Conservation (phyloP, 176 grass and related monocot species). For the Hyparrhenia diplandra region DNA sequence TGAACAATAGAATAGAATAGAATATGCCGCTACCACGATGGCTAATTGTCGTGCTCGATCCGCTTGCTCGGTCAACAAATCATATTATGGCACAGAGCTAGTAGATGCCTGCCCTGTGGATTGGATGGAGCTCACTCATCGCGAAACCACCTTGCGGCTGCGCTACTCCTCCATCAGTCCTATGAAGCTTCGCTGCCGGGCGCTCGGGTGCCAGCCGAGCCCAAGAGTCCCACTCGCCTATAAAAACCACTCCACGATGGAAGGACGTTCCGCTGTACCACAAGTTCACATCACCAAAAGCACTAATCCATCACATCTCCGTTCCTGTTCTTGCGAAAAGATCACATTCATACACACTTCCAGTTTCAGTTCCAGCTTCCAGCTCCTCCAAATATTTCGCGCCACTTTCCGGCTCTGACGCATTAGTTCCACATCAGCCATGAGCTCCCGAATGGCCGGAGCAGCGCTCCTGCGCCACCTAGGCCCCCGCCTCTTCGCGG, state of each 20-base stretch:
- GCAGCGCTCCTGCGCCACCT: conserved; percentile 38
- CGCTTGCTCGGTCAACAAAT: no score
- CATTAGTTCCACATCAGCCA: not conserved
- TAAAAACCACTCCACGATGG: not conserved
- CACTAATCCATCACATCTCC: not conserved
- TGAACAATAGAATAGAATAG: no score
- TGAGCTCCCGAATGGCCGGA: conserved; percentile 50
- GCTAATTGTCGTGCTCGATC: no score
- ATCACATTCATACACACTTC: not conserved
- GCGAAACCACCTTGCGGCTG: not conserved
- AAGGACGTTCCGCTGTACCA: not conserved
- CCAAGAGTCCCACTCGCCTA: not conserved
- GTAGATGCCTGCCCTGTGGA: no score
- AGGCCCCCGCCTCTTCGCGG: conserved; percentile 31
- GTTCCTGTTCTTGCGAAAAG: not conserved
- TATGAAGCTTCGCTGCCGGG: no score
- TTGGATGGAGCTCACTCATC: no score
- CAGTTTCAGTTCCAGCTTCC: not conserved
- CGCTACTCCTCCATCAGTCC: not conserved
- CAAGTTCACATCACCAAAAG: not conserved
- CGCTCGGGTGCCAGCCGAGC: not conserved
- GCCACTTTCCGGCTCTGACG: not conserved
- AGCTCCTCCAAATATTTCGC: not conserved
- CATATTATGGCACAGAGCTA: no score
- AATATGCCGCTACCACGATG: no score